phyloP scores from a whole-genome alignment of 148 eudicot genomes.

The Fallopia convolvulus region DNA sequence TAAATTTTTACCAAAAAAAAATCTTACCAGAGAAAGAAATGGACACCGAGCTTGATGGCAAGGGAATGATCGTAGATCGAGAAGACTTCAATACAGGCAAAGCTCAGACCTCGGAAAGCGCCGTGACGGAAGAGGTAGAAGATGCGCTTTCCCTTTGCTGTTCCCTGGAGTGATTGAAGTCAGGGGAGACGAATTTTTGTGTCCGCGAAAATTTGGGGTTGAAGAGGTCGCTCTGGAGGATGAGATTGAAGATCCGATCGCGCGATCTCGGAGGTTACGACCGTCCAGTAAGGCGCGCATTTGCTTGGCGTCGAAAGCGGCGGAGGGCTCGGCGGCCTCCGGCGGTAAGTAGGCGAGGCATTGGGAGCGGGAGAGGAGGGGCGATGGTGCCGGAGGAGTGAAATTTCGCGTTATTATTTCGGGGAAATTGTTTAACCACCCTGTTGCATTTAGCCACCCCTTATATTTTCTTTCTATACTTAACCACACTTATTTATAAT shows the following conservation, averaged over 20 bases:
- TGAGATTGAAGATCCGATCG: slow-evolving; percentile 56
- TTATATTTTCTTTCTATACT: too few species aligned
- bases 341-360: slow-evolving; percentile 60
- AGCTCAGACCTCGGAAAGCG: slow-evolving; percentile 51
- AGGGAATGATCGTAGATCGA: slow-evolving; percentile 68
- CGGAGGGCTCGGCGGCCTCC: slow-evolving; percentile 12
- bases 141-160: slow-evolving; percentile 64
- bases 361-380: slow-evolving; percentile 20
- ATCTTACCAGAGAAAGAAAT: too few species aligned
- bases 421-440: too few species aligned
- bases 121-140: slow-evolving; percentile 44
- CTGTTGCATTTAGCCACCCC: too few species aligned
- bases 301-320: too few species aligned
- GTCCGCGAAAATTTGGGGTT: slow-evolving; percentile 42
- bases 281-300: slow-evolving; percentile 56
- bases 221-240: slow-evolving; percentile 43
- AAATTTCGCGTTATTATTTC: too few species aligned
- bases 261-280: slow-evolving; percentile 54
- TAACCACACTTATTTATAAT: too few species aligned
- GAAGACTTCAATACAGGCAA: slow-evolving; percentile 43
- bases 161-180: slow-evolving; percentile 68
- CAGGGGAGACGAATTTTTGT: slow-evolving; percentile 44
- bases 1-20: too few species aligned
- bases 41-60: slow-evolving; percentile 55
- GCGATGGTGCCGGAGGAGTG: neutral